Evolutionary conservation across 306 rosid genomes (phyloP), one percentile per base, ranked within the genome.

Genomic region (Quercus parvula): DNA sequence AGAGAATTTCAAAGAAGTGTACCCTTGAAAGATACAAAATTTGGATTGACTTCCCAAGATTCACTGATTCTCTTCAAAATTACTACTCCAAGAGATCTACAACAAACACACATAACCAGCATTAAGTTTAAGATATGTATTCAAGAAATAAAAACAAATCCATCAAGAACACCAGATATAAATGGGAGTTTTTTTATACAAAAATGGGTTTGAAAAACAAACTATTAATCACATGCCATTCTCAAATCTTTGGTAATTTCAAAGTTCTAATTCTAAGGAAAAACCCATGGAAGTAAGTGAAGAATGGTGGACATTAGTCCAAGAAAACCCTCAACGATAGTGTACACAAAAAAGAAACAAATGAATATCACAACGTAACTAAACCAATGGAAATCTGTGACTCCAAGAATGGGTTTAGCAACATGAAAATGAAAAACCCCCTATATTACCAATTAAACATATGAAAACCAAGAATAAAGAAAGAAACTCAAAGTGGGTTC

Each of bases 11-110:
- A 24, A 62, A 62, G 41, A 33, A 52, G 8, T 77, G 51, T 73
- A 86, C 89, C 86, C 88, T 87, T 82, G 17, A 71, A 24, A 78
- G 85, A 75, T 85, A 83, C 84, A 87, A 87, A 85, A 86, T 84
- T 81, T 73, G 85, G 82, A 85, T 79, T 33, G 79, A 78, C 74
- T 87, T 83, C 87, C 81, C 80, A 79, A 77, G 25, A 72, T 15
- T 28, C 76, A 80, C 71, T 8, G 61, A 24, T 69, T 55, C 24
- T 30, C 59, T 62, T 18, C 11, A 31, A 57, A 75, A 75, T 69
- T 54, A 35, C 75, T 81, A 70, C 75, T 86, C 41, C 78, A 70
- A 81, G 77, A 73, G 78, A 80, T 77, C 92, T 79, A 52, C 30
- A 80, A 56, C 79, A 79, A 77, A 76, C 14, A 73, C 46, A 41